phyloP scores from a whole-genome alignment of 805 yeast species.

The Wickerhamiella galacta region DNA sequence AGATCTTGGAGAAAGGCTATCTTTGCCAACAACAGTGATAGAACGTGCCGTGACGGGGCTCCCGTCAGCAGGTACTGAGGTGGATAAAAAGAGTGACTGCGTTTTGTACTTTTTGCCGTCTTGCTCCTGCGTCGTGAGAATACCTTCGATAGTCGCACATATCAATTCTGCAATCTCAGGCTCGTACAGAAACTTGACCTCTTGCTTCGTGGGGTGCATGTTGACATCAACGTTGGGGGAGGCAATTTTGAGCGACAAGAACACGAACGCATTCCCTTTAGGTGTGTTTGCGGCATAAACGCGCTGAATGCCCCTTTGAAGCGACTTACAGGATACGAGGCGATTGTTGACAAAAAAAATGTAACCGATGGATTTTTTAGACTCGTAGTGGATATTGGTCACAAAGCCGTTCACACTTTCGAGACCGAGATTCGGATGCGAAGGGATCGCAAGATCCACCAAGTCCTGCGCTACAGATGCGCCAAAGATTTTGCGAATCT shows the following conservation, averaged over 20 bases:
- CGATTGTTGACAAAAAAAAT: conserved; percentile 76
- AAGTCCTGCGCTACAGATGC: conserved; percentile 48
- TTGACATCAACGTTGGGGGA: conserved; percentile 77
- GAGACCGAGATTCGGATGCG: conserved; percentile 31
- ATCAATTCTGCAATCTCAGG: conserved; percentile 64
- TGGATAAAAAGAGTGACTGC: conserved; percentile 24
- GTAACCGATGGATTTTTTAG: conserved; percentile 48
- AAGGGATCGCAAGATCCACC: conserved; percentile 29
- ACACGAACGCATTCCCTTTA: conserved; percentile 66
- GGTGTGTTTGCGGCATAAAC: conserved; percentile 56
- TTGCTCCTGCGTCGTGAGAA: conserved; percentile 41
- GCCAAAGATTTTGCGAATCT: conserved; percentile 64
- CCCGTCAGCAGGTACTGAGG: not conserved
- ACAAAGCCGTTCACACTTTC: conserved; percentile 38
- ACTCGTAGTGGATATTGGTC: conserved; percentile 53
- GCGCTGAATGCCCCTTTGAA: conserved; percentile 48
- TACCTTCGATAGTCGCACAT: conserved; percentile 31
- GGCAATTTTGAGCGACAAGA: conserved; percentile 47
- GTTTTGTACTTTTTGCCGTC: conserved; percentile 47
- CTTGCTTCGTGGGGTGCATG: conserved; percentile 89
- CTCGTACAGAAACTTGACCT: conserved; percentile 71
- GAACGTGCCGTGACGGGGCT: conserved; percentile 1
- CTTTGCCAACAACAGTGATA: too few relatives aligned
- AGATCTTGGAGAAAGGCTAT: too few relatives aligned
- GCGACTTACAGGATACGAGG: conserved; percentile 66